Evolutionary conservation across 768 basidiomycete genomes (phyloP), one percentile per base, ranked within the genome.

Genomic region (Mycena rosella): DNA sequence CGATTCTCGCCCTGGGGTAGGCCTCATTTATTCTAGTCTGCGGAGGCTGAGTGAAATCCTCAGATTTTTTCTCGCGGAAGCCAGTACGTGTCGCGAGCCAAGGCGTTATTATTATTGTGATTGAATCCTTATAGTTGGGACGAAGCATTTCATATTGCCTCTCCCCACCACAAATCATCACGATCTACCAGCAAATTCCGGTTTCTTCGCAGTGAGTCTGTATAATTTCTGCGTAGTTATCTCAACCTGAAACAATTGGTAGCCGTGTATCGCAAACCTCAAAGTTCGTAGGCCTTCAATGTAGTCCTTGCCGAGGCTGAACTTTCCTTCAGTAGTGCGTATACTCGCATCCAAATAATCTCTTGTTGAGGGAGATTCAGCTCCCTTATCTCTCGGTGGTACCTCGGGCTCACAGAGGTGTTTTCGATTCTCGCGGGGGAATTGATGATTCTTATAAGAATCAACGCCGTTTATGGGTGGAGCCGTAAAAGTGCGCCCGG

Each of bases 381-480:
- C 30, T 65, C 64, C 5, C 7, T 30, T 17, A 47, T 26, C 4
- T 59, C 64, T 22, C 47, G 64, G 2, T 65, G 56, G 64, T 65
- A 65, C 42, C 15, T 65, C 1, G 64, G 64, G 5, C 14, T 65
- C 17, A 52, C 64, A 9, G 64, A 65, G 22, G 51, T 65, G 22
- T 13, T 65, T 3, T 65, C 64, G 15, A 65, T 65, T 18, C 30
- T 65, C 1, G 17, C 49, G 0, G 64, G 64, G 26, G 64, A 65
- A 40, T 38, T 65, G 9, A n/a, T 65, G 22, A 59, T 65, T 11
- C 64, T 65, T n/a, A n/a, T n/a, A n/a, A n/a, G n/a, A n/a, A n/a
- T n/a, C 38, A 65, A 65, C 42, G 47, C 64, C 48, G 29, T 65
- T 53, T 65, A 65, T 59, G 64, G 64, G 3, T 65, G 64, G 64